Evolutionary conservation across 2,329 filamentous ascomycete genomes (phyloP).

Genomic region (Zymoseptoria pseudotritici): DNA sequence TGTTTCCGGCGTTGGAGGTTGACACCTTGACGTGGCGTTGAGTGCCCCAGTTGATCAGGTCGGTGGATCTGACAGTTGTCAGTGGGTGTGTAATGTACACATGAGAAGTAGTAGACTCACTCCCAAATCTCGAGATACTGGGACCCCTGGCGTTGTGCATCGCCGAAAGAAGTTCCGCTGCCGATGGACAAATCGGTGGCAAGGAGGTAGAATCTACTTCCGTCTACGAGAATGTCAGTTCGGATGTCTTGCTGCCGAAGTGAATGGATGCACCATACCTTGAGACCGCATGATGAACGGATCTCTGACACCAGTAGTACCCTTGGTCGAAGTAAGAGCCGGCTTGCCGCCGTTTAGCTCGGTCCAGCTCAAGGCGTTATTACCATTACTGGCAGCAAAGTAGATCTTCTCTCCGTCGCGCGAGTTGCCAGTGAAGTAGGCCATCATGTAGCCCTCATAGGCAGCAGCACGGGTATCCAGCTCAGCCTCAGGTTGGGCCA

Average conservation of each 20-base stretch:
- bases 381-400: constrained; percentile 46
- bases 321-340: constrained; percentile 39
- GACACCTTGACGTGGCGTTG: constrained; percentile 46
- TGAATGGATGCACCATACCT: not conserved
- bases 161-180: constrained; percentile 46
- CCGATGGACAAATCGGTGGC: constrained; percentile 50
- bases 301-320: constrained; percentile 46
- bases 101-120: not conserved
- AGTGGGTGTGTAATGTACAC: not conserved
- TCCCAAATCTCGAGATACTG: constrained; percentile 50
- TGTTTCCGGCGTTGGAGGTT: constrained; percentile 45
- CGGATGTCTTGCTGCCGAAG: not conserved
- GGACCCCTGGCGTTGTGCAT: constrained; percentile 42
- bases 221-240: constrained; percentile 28
- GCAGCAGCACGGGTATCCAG: not conserved
- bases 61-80: constrained; percentile 28
- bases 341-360: constrained; percentile 45
- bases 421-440: constrained; percentile 45
- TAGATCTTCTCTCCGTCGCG: constrained; percentile 46
- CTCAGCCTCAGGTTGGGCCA: not conserved
- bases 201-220: constrained; percentile 46
- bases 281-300: constrained; percentile 47
- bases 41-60: constrained; percentile 45
- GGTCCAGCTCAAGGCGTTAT: constrained; percentile 46
- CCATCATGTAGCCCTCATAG: constrained; percentile 42